phyloP scores from a whole-genome alignment of 176 grass and related monocot species.

The Calamus simplicifolius region DNA sequence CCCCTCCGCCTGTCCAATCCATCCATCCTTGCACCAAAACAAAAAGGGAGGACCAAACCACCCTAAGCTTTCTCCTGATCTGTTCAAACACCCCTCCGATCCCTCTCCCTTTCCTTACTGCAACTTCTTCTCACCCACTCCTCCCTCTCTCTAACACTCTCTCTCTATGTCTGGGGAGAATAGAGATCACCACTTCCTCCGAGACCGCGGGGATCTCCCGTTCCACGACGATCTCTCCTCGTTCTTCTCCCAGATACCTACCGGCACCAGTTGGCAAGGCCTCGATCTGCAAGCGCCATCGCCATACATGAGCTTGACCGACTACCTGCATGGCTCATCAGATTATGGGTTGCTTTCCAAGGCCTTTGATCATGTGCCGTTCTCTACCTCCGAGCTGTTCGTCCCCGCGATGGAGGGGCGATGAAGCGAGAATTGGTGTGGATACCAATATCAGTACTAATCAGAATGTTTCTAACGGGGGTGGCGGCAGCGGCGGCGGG shows the following conservation, averaged over 20 bases:
- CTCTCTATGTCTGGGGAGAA: slow-evolving; percentile 22
- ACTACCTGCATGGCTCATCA: slow-evolving; percentile 15
- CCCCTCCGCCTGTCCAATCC: no score
- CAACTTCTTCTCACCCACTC: background rate
- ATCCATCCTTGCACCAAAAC: no score
- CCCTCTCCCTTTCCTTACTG: background rate
- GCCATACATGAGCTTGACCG: slow-evolving; percentile 16
- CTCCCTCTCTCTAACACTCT: slow-evolving; percentile 3
- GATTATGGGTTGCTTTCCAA: slow-evolving; percentile 19
- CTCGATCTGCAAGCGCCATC: slow-evolving; percentile 1
- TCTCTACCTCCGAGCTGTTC: no score
- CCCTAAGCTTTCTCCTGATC: slow-evolving; percentile 14
- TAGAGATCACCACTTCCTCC: slow-evolving; percentile 9
- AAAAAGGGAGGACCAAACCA: no score
- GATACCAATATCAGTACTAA: background rate
- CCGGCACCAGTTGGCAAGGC: background rate
- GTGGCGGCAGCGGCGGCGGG: background rate
- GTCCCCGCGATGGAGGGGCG: background rate
- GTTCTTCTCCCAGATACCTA: slow-evolving; percentile 23
- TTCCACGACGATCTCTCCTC: slow-evolving; percentile 18
- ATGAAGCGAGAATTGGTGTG: background rate
- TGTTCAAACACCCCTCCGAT: slow-evolving; percentile 14
- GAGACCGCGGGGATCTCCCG: background rate
- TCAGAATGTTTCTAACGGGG: background rate
- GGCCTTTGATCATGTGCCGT: slow-evolving; percentile 5